phyloP scores from a whole-genome alignment of 352 stramenopile genomes.

The Globisporangium radiosum region DNA sequence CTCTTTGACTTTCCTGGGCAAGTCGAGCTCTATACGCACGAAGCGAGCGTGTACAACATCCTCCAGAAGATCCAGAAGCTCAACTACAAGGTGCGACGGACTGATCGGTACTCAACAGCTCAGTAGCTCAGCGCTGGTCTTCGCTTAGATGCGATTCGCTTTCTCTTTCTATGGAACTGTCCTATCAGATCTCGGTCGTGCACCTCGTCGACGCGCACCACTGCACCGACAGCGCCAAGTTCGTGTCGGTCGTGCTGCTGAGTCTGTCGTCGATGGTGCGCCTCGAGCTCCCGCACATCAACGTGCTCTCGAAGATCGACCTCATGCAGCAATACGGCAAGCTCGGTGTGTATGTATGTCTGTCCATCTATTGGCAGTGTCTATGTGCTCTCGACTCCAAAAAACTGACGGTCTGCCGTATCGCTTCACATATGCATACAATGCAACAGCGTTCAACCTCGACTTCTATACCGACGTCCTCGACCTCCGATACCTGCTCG shows the following conservation, averaged over 20 bases:
- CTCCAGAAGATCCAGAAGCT: conserved; percentile 92
- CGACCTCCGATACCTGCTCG: conserved; percentile 76
- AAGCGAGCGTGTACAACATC: conserved; percentile 95
- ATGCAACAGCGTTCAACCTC: conserved; percentile 63
- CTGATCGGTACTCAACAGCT: no score
- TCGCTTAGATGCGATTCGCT: background rate
- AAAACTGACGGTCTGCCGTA: background rate
- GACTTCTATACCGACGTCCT: conserved; percentile 87
- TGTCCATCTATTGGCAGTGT: no score
- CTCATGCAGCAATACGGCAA: conserved; percentile 91
- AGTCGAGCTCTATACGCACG: conserved; percentile 99
- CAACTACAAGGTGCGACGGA: conserved; percentile 55
- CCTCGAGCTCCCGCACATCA: conserved; percentile 97
- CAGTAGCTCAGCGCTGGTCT: background rate
- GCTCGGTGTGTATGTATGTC: conserved; percentile 24
- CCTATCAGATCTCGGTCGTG: conserved; percentile 78
- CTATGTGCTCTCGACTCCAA: no score
- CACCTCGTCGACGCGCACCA: conserved; percentile 95
- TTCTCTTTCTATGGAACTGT: no score
- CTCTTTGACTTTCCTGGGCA: conserved; percentile 99
- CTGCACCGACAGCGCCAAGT: conserved; percentile 94
- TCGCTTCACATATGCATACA: no score
- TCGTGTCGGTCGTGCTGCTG: conserved; percentile 95
- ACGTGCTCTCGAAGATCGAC: conserved; percentile 99
- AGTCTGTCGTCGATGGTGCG: conserved; percentile 97